Base-by-base conservation (phyloP, 192 early-diverging fungal species). In the Gaertneriomyces semiglobifer region DNA sequence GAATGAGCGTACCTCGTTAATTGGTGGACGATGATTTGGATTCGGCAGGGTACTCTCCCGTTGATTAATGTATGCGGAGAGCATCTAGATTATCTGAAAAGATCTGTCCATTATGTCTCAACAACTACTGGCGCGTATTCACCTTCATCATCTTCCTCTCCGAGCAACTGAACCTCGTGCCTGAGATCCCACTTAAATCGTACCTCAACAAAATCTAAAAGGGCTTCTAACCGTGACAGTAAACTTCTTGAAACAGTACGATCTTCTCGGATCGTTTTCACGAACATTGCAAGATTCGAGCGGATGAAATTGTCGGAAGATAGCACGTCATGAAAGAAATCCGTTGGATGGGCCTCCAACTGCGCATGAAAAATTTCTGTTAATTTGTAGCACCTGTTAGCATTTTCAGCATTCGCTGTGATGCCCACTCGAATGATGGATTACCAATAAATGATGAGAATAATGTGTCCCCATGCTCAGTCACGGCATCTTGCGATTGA, bases 291-390 rank as follows among this genome's bases (percentile, higher is more conserved):
- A 46, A 73, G 69, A 45, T 68, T 75, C 51, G 65, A 79, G 20
- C 66, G 80, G 44, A 90, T 20, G 77, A 90, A 92, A 66, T 86
- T 82, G 62, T 83, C 77, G 69, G 82, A 79, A 38, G 84, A 75
- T 39, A 90, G 45, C 56, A 85, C 79, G 62, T 92, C 83, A 42
- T 79, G 50, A 71, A 88, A 88, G 73, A 94, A 87, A 70, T 91
- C 86, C 41, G 73, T 59, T 25, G 88, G 84, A 66, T 84, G 91
- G 61, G 86, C 88, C 58, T 81, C 78, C 16, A 93, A 74, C 61
- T 90, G 89, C 16, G 73, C 65, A 5, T 73, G 60, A 8, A 89
- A 66, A 7, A 78, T 71, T 25, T 78, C 88, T 88, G 63, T 7
- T 7, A 25, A 43, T 18, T n/a, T 33, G 25, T 33, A 33, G 2